phyloP scores from a whole-genome alignment of 2,329 filamentous ascomycete species.

The Chrysoporthe deuterocubensis region DNA sequence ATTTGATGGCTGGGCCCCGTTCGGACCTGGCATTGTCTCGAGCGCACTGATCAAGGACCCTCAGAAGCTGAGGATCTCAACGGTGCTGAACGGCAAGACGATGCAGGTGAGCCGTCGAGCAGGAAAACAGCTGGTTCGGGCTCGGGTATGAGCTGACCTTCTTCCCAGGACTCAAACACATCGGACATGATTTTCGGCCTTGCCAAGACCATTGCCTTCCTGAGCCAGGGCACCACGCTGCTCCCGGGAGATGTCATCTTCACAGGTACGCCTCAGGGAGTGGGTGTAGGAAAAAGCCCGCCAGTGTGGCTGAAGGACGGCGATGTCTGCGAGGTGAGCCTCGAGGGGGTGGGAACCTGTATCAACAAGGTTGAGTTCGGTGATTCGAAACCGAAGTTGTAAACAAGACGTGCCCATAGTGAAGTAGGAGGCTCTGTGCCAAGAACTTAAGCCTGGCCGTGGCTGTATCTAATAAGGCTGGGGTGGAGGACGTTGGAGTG shows the following conservation, averaged over 20 bases:
- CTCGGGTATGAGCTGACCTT: slow-evolving; percentile 18
- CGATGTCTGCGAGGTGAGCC: slow-evolving; percentile 69
- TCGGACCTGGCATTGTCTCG: slow-evolving; percentile 72
- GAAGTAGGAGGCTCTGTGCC: too few relatives aligned
- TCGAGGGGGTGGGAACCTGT: slow-evolving; percentile 68
- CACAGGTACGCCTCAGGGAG: slow-evolving; percentile 64
- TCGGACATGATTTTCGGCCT: slow-evolving; percentile 68
- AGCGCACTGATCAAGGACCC: slow-evolving; percentile 59
- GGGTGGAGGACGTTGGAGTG: too few relatives aligned
- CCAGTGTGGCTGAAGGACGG: slow-evolving; percentile 71
- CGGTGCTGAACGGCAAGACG: slow-evolving; percentile 61
- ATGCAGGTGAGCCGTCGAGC: slow-evolving; percentile 49
- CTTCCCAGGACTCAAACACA: slow-evolving; percentile 54
- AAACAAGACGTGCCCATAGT: slow-evolving; percentile 3
- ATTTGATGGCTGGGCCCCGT: slow-evolving; percentile 77
- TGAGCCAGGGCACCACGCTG: slow-evolving; percentile 65
- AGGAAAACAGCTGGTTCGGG: not conserved
- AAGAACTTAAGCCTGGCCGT: not conserved
- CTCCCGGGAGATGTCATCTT: slow-evolving; percentile 69
- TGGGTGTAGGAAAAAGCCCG: slow-evolving; percentile 71
- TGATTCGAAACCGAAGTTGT: slow-evolving; percentile 41
- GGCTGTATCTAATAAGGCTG: not conserved
- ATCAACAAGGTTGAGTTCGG: slow-evolving; percentile 54
- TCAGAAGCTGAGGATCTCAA: slow-evolving; percentile 59
- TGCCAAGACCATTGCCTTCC: slow-evolving; percentile 60